phyloP scores from a whole-genome alignment of 2,329 filamentous ascomycete genomes.

The Stagonosporopsis tanaceti region DNA sequence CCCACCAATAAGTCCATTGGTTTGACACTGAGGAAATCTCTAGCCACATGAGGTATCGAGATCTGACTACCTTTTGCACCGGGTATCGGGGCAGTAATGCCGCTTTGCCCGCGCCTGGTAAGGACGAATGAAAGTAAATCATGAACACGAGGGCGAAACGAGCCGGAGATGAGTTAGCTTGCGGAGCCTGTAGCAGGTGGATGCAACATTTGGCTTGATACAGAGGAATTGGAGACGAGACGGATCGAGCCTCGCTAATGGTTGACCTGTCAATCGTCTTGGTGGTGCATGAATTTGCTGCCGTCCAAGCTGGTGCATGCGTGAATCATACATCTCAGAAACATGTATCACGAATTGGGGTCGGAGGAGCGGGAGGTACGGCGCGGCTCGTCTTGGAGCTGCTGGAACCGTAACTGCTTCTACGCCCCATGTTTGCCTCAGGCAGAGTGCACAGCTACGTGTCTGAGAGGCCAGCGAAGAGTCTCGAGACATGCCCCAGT shows the following conservation, averaged over 20 bases:
- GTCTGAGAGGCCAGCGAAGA: constrained; percentile 1
- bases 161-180: constrained; percentile 30
- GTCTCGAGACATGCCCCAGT: background rate
- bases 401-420: constrained; percentile 2
- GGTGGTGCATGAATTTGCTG: constrained; percentile 31
- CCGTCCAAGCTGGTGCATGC: constrained; percentile 37
- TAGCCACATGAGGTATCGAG: constrained; percentile 18
- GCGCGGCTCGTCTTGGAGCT: constrained; percentile 31
- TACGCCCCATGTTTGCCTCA: constrained; percentile 4
- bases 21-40: constrained; percentile 20
- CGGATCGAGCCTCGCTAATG: constrained; percentile 26
- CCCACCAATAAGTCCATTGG: constrained; percentile 21
- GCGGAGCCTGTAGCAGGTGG: constrained; percentile 31
- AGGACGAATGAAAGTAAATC: constrained; percentile 32
- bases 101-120: constrained; percentile 26
- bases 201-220: constrained; percentile 32
- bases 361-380: constrained; percentile 31
- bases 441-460: background rate
- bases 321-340: constrained; percentile 44
- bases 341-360: constrained; percentile 30
- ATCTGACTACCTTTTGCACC: constrained; percentile 34
- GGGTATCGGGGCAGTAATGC: constrained; percentile 29
- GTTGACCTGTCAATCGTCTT: constrained; percentile 25
- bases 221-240: constrained; percentile 28
- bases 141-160: constrained; percentile 31